Conservation (phyloP, 306 rosid species). For the Fragaria ananassa region DNA sequence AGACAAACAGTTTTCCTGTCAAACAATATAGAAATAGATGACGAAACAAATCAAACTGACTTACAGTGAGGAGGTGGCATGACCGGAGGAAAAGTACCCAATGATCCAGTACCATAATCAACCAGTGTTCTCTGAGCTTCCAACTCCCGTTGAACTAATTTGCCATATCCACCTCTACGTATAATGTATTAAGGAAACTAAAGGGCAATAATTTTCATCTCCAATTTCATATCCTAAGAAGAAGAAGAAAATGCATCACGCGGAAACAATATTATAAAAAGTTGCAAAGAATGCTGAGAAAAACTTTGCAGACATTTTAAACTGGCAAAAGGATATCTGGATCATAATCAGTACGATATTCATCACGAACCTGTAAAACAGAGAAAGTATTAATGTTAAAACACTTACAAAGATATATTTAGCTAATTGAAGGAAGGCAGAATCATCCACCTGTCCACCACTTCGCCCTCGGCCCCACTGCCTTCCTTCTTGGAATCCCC, state of each 20-base stretch:
- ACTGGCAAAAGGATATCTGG: slow-evolving; percentile 84
- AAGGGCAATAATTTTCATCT: not conserved
- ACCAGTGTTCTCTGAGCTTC: slow-evolving; percentile 97
- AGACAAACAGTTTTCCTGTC: not conserved
- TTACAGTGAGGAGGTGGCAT: slow-evolving; percentile 65
- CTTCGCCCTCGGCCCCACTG: slow-evolving; percentile 99
- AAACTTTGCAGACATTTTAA: not conserved
- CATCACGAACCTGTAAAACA: slow-evolving; percentile 83
- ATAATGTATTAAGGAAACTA: slow-evolving; percentile 54
- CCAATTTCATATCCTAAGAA: not conserved
- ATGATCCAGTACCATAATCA: slow-evolving; percentile 92
- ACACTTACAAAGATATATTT: slow-evolving; percentile 9
- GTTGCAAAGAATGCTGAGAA: not conserved
- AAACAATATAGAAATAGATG: slow-evolving; percentile 22
- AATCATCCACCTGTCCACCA: slow-evolving; percentile 81
- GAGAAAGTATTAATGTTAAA: slow-evolving; percentile 19
- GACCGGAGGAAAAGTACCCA: slow-evolving; percentile 76
- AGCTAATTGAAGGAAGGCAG: slow-evolving; percentile 8
- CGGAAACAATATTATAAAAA: not conserved
- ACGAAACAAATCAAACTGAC: slow-evolving; percentile 30
- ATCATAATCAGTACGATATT: slow-evolving; percentile 96
- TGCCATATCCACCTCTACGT: slow-evolving; percentile 98
- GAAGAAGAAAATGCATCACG: not conserved
- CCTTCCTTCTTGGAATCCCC: slow-evolving; percentile 98
- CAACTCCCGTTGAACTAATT: slow-evolving; percentile 81